Evolutionary conservation across 306 rosid species (phyloP), one percentile per base, ranked within the genome.

Genomic region (Carpinus viminea): DNA sequence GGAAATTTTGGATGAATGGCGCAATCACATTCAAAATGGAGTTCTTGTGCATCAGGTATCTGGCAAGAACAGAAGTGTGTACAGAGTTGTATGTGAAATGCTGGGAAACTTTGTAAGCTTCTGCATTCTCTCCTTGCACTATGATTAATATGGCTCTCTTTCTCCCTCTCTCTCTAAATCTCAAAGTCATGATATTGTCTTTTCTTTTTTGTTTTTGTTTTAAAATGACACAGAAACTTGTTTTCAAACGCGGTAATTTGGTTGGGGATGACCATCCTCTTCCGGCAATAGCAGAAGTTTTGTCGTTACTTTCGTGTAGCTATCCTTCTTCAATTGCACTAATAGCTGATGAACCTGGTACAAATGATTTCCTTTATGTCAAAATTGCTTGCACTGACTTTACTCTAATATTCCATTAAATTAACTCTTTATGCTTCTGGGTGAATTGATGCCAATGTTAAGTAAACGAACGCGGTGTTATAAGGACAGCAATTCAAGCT

Each of bases 291-390:
- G 92, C 86, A 57, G 87, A 84, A 71, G 88, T 84, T 85, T 76
- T 78, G 69, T 48, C 87, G 70, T 86, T 89, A 76, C 84, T 91
- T 85, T 53, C 11, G 3, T 89, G 98, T 81, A 78, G 85, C 87
- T 41, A 89, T 83, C 98, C 98, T 74, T 72, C 89, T 72, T 89
- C 97, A 20, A 83, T 94, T 85, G 91, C 75, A 48, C 85, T 94
- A 71, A 53, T 94, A 72, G 98, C 91, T 43, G 98, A 92, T 82
- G 97, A 94, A 79, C 87, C 91, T 64, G 93, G 98, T 93, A 84
- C 73, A 47, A 24, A 54, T 75, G 54, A 60, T 81, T 76, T 79
- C 71, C 31, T 73, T 74, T 24, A 41, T 21, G 17, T 76, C 62
- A 72, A 73, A 68, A 50, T 80, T 87, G 26, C 60, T 69, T 68